Base-by-base conservation (phyloP, 2,329 filamentous ascomycete genomes). In the Colletotrichum cereale region DNA sequence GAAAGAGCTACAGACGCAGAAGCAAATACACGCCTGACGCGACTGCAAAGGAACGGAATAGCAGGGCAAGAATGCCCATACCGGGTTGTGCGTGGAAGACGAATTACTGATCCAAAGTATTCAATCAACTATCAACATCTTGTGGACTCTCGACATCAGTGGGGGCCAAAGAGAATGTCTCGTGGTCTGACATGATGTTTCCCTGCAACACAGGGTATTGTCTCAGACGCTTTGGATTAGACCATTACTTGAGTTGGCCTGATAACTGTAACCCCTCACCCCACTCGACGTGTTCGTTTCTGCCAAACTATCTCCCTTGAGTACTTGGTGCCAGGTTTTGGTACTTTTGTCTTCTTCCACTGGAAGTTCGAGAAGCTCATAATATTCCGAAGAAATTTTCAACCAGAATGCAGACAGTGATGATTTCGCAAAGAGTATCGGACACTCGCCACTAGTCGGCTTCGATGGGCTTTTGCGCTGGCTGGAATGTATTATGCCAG, bases 201-300 rank as follows among this genome's bases (percentile, higher is more conserved):
- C 26, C 50, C 50, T 29, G 11, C 34, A 58, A 62, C 48, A 21
- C 14, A 44, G 34, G 29, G 14, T 11, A 14, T 26, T 60, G 68
- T 71, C 65, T 68, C 44, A 52, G 65, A 67, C 31, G n/a, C n/a
- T 24, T 44, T 21, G 44, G 11, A 63, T 29, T 44, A 61, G 21
- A 2, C n/a, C 26, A 31, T 36, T 36, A 10, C 47, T 29, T 16
- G 36, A 26, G 36, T 7, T 12, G 47, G 44, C 11, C 26, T 42
- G 12, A 24, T 12, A 12, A 18, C 12, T 40, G n/a, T 1, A 24
- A n/a, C 65, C 34, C 38, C 26, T 65, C 44, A 14, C 8, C 34
- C 44, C 34, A 34, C 44, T 24, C 34, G 16, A 44, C 55, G 26
- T 34, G 29, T 48, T 34, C 44, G 21, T 60, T 50, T 24, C 6